A percentile compares a stretch with the other conserved stretches of the same genome.
These are phyloP conservation scores for Monilinia vaccinii-corymbosi DNA, from an alignment of 2,329 filamentous ascomycete species.

Conservation along the genomic window DNA sequence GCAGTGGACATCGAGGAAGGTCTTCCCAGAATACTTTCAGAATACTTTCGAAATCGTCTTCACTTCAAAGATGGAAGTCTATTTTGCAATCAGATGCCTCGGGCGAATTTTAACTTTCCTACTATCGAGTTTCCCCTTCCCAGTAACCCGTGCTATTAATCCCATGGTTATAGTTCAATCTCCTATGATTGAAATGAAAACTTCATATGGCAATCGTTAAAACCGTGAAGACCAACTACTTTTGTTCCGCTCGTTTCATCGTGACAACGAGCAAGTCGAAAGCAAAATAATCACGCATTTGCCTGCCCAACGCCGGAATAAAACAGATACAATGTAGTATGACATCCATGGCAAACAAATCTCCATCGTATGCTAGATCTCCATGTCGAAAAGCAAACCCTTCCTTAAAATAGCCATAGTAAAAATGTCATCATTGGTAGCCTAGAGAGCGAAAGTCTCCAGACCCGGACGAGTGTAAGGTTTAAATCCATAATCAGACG, in stretches of 20 bases:
- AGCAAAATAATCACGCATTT: not conserved
- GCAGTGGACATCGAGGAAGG: too few species aligned
- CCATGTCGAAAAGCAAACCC: not conserved
- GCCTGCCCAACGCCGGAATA: not conserved
- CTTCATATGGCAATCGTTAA: not conserved
- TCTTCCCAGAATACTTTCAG: too few species aligned
- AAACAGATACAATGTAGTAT: conserved; percentile 18
- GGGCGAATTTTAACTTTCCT: not conserved
- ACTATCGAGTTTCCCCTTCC: not conserved
- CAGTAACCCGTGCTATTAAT: not conserved
- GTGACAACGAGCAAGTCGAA: not conserved
- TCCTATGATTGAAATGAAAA: not conserved
- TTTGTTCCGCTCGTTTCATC: not conserved
- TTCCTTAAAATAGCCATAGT: not conserved
- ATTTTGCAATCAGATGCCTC: not conserved
- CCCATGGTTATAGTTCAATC: not conserved
- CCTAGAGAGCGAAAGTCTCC: not conserved
- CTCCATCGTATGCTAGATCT: conserved; percentile 8
- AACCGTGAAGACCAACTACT: not conserved
- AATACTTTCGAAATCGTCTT: too few species aligned
- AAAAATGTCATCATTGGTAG: not conserved
- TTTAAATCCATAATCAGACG: not conserved
- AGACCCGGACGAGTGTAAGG: not conserved
- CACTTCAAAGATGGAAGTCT: not conserved
- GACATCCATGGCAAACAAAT: conserved; percentile 12